Percentiles rank a stretch among this genome's conserved stretches.
phyloP scores from a whole-genome alignment of 106 monocot genomes.

The Dioscorea dumetorum region DNA sequence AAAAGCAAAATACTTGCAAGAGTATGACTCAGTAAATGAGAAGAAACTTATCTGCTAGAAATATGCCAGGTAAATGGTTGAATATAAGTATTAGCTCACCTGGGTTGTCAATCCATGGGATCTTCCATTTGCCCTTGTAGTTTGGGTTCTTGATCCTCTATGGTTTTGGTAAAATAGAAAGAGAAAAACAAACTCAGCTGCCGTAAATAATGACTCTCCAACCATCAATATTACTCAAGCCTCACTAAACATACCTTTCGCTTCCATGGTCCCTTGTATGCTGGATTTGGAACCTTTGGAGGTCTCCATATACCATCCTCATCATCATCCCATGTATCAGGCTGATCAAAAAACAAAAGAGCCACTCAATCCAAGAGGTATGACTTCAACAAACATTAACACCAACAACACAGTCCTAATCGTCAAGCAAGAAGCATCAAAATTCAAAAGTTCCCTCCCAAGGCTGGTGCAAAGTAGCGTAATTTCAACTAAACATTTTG shows the following conservation, averaged over 20 bases:
- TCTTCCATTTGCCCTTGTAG: slow-evolving; percentile 97
- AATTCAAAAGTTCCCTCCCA: background rate
- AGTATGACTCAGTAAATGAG: too few species aligned
- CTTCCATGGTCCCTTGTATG: slow-evolving; percentile 93
- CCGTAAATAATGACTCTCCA: background rate
- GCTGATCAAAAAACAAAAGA: slow-evolving; percentile 30
- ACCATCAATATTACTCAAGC: background rate
- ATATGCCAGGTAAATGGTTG: too few species aligned
- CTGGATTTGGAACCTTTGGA: slow-evolving; percentile 85
- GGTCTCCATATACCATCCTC: slow-evolving; percentile 92
- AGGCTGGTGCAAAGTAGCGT: background rate
- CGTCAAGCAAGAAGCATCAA: background rate
- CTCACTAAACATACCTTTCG: slow-evolving; percentile 49
- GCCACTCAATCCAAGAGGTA: background rate
- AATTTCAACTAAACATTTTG: background rate
- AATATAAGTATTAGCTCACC: slow-evolving; percentile 33
- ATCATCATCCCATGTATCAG: slow-evolving; percentile 95
- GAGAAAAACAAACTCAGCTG: background rate
- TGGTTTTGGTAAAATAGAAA: slow-evolving; percentile 6
- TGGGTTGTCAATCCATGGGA: slow-evolving; percentile 96
- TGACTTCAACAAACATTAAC: too few species aligned
- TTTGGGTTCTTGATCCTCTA: slow-evolving; percentile 98
- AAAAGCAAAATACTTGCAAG: too few species aligned
- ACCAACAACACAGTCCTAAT: too few species aligned
- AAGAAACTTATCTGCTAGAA: too few species aligned